Conservation (phyloP, 1,284 basidiomycete species). For the Grifola frondosa region DNA sequence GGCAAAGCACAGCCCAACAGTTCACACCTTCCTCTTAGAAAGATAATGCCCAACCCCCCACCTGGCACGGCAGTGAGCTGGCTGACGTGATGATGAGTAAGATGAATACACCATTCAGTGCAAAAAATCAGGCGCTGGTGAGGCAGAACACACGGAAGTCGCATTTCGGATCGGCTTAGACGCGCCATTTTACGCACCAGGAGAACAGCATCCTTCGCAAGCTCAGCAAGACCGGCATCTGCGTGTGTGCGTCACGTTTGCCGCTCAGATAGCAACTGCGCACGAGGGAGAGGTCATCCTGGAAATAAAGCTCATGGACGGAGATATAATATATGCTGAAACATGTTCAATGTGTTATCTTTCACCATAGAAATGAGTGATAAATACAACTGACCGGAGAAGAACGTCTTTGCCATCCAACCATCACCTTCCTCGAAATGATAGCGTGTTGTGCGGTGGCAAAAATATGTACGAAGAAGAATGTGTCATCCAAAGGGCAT, state of each 20-base stretch:
- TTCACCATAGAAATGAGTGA: too few species aligned
- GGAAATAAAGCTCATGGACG: slow-evolving; percentile 62
- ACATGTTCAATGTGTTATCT: background rate
- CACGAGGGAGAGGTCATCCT: slow-evolving; percentile 59
- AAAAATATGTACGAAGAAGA: slow-evolving; percentile 77
- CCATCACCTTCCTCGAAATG: slow-evolving; percentile 74
- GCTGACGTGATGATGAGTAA: background rate
- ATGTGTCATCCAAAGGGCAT: slow-evolving; percentile 44
- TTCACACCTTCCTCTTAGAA: slow-evolving; percentile 38
- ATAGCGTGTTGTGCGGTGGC: slow-evolving; percentile 67
- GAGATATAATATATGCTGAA: background rate
- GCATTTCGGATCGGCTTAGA: background rate
- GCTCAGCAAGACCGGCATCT: slow-evolving; percentile 49
- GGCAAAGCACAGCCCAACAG: too few species aligned
- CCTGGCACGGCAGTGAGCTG: slow-evolving; percentile 15
- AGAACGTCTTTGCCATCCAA: slow-evolving; percentile 81
- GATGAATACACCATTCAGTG: slow-evolving; percentile 54
- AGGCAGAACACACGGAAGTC: slow-evolving; percentile 77
- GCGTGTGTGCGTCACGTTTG: slow-evolving; percentile 60
- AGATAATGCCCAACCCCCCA: slow-evolving; percentile 60
- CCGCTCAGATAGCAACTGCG: slow-evolving; percentile 69
- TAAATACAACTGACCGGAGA: slow-evolving; percentile 48
- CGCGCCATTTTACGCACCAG: slow-evolving; percentile 32
- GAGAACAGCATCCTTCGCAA: slow-evolving; percentile 59
- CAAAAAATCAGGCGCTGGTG: slow-evolving; percentile 76